Evolutionary conservation across 768 basidiomycete genomes (phyloP).

Genomic region (Trametes elegans): DNA sequence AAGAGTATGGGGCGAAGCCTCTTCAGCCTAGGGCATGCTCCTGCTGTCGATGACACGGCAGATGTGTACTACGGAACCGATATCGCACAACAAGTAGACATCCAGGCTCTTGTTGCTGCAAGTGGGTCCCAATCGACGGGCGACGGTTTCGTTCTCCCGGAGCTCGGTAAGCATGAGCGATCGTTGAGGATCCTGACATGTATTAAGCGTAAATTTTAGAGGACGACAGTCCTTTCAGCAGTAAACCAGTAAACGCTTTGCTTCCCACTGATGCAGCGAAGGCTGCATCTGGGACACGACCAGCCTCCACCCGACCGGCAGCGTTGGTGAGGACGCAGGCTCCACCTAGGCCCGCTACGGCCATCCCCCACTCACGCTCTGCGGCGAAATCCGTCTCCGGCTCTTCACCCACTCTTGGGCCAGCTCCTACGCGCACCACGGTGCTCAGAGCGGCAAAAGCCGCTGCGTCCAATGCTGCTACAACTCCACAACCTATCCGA

Average conservation of each 20-base stretch:
- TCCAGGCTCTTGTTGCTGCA: conserved; percentile 1
- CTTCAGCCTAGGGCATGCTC: conserved; percentile 36
- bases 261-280: background rate
- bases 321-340: background rate
- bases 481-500: conserved; percentile 1
- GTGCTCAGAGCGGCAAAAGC: conserved; percentile 15
- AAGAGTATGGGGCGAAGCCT: conserved; percentile 38
- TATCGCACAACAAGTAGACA: conserved; percentile 20
- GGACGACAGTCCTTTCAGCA: conserved; percentile 13
- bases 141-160: conserved; percentile 5
- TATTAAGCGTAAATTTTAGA: background rate
- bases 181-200: background rate
- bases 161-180: conserved; percentile 9
- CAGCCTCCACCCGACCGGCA: background rate
- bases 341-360: background rate
- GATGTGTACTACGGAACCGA: conserved; percentile 26
- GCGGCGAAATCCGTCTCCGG: background rate
- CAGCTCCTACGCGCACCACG: conserved; percentile 10
- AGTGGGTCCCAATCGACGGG: conserved; percentile 9
- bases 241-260: background rate
- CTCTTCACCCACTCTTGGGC: background rate
- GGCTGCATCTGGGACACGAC: no score
- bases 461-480: conserved; percentile 6
- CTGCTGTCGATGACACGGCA: conserved; percentile 33
- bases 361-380: background rate